A percentile compares a stretch with the other conserved stretches of the same genome.
Conservation (phyloP, 1,139 yeast species). For the Yamadazyma diddensiae region DNA sequence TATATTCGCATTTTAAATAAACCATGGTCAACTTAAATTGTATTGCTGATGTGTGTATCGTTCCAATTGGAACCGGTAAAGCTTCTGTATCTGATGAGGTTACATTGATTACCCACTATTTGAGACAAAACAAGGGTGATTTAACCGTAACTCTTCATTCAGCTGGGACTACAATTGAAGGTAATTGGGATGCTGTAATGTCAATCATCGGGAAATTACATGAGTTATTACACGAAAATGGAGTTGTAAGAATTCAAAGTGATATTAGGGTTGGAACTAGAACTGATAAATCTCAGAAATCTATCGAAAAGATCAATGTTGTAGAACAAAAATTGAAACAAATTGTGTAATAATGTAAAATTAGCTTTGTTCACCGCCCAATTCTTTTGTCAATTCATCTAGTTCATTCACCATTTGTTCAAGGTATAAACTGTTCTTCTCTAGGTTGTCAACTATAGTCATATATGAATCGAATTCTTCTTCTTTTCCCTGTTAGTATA, state of each 20-base stretch:
- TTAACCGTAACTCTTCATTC: slow-evolving; percentile 73
- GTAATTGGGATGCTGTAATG: slow-evolving; percentile 90
- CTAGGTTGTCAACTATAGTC: slow-evolving; percentile 39
- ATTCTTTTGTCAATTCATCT: slow-evolving; percentile 44
- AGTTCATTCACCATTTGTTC: slow-evolving; percentile 51
- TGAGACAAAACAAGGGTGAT: slow-evolving; percentile 49
- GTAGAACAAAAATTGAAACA: slow-evolving; percentile 51
- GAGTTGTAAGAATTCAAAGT: slow-evolving; percentile 75
- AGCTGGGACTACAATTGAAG: slow-evolving; percentile 89
- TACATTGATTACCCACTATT: slow-evolving; percentile 61
- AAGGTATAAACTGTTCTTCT: slow-evolving; percentile 41
- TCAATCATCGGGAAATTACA: slow-evolving; percentile 77
- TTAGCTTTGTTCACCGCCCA: too few species aligned
- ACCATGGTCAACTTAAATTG: slow-evolving; percentile 53
- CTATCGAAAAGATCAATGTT: slow-evolving; percentile 61
- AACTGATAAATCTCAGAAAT: slow-evolving; percentile 63
- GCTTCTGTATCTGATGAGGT: slow-evolving; percentile 82
- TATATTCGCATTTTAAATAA: not conserved
- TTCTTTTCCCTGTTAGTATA: slow-evolving; percentile 15
- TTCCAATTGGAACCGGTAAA: slow-evolving; percentile 81
- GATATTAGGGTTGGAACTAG: slow-evolving; percentile 86
- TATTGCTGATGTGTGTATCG: slow-evolving; percentile 77
- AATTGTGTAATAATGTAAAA: slow-evolving; percentile 13
- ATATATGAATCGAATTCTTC: slow-evolving; percentile 28
- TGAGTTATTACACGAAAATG: slow-evolving; percentile 62